Conservation (phyloP, 306 rosid species). For the Abrus precatorius region DNA sequence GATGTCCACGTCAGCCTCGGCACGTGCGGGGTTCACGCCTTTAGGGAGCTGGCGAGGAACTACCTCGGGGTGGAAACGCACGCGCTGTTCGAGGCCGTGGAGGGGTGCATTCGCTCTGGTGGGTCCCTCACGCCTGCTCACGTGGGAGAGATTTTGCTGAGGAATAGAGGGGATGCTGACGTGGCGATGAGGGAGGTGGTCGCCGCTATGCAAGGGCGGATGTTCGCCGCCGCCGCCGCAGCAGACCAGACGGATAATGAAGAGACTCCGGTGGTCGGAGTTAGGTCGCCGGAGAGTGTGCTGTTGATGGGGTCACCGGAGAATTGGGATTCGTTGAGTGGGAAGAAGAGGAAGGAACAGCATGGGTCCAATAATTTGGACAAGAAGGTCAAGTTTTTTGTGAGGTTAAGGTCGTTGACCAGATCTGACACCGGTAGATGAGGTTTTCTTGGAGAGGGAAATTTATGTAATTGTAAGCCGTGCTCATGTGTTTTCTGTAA, state of each 20-base stretch:
- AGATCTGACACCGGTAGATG: conserved; percentile 75
- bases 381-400: conserved; percentile 75
- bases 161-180: conserved; percentile 68
- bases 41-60: conserved; percentile 64
- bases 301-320: conserved; percentile 81
- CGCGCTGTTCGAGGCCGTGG: conserved; percentile 66
- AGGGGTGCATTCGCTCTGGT: conserved; percentile 68
- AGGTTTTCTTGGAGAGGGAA: not conserved
- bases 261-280: conserved; percentile 43
- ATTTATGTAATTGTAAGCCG: not conserved
- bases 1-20: conserved; percentile 87
- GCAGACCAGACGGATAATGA: conserved; percentile 54
- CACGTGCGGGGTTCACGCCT: conserved; percentile 81
- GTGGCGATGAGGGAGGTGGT: conserved; percentile 78
- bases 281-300: conserved; percentile 85
- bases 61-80: conserved; percentile 70
- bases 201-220: conserved; percentile 68
- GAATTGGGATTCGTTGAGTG: conserved; percentile 68
- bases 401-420: conserved; percentile 84
- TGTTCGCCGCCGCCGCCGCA: conserved; percentile 42
- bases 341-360: conserved; percentile 63
- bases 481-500: not conserved
- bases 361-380: conserved; percentile 50
- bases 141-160: conserved; percentile 75
- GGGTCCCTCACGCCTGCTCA: conserved; percentile 91